phyloP scores from a whole-genome alignment of 495 filamentous ascomycete species.

The Lentithecium fluviatile region DNA sequence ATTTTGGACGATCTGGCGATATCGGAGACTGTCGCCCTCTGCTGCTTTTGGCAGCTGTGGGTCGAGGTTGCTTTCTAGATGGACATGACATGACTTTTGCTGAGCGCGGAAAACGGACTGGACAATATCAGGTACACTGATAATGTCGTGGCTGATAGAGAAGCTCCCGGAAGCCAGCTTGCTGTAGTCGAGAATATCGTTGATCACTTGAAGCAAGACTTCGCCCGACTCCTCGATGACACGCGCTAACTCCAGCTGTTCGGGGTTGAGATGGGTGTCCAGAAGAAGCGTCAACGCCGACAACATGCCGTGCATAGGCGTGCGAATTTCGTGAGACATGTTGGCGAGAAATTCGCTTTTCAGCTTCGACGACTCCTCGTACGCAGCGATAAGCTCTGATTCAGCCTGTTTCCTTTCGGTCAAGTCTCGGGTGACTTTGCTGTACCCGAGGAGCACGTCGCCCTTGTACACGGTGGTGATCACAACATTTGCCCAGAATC shows the following conservation, averaged over 20 bases:
- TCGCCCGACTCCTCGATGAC: conserved; percentile 53
- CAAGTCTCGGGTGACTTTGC: conserved; percentile 64
- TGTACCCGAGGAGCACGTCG: conserved; percentile 60
- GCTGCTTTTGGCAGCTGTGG: conserved; percentile 46
- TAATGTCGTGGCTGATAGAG: conserved; percentile 47
- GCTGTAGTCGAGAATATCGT: conserved; percentile 55
- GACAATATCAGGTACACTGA: conserved; percentile 49
- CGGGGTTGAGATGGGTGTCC: conserved; percentile 43
- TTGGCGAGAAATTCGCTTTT: conserved; percentile 69
- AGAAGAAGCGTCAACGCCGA: conserved; percentile 48
- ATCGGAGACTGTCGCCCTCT: conserved; percentile 50
- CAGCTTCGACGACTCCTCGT: conserved; percentile 63
- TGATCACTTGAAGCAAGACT: conserved; percentile 52
- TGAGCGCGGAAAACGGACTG: conserved; percentile 55
- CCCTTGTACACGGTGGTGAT: conserved; percentile 61
- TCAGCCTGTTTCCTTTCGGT: conserved; percentile 62
- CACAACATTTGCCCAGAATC: conserved; percentile 68
- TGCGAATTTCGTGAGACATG: conserved; percentile 56
- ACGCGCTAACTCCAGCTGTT: conserved; percentile 49
- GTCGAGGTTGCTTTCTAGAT: conserved; percentile 44
- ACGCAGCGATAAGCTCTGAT: conserved; percentile 57
- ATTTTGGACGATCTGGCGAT: conserved; percentile 52
- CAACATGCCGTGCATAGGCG: conserved; percentile 55
- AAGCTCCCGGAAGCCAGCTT: conserved; percentile 51
- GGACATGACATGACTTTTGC: conserved; percentile 45